A percentile compares a stretch with the other conserved stretches of the same genome.
These are phyloP conservation scores for Trichoderma koningiopsis DNA, from an alignment of 2,329 filamentous ascomycete species.

Conservation along the genomic window DNA sequence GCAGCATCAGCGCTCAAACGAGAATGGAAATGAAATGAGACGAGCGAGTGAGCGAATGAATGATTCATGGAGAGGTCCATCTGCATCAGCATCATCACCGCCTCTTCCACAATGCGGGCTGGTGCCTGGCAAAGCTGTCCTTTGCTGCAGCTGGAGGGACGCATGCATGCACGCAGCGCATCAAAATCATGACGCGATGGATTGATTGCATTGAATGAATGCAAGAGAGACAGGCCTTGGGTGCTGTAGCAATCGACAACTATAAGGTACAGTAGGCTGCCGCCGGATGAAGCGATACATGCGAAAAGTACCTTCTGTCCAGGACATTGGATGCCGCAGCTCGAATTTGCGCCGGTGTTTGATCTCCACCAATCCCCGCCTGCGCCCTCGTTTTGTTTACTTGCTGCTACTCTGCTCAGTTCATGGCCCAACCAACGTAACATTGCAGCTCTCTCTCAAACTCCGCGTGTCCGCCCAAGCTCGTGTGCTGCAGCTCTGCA, in stretches of 20 bases:
- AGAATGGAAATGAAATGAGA: background rate
- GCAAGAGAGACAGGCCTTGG: background rate
- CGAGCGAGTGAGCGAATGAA: background rate
- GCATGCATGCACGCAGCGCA: background rate
- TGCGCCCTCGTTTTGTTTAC: background rate
- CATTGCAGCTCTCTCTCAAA: background rate
- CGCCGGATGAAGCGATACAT: background rate
- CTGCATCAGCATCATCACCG: conserved; percentile 1
- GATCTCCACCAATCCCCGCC: conserved; percentile 12
- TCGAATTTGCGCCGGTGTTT: conserved; percentile 15
- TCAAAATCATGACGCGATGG: background rate
- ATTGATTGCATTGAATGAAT: background rate
- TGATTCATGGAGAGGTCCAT: background rate
- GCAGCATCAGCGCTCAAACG: background rate
- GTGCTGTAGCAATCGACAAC: background rate
- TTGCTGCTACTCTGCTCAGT: background rate
- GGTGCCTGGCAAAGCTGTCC: background rate
- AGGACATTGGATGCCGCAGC: background rate
- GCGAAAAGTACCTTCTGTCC: too few species aligned
- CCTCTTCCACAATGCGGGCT: background rate
- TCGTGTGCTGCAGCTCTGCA: background rate
- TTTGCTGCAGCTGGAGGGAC: background rate
- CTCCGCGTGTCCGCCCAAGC: background rate
- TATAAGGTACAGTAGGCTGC: background rate
- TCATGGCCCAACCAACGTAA: background rate